Evolutionary conservation across 108 stramenopile genomes (phyloP), one percentile per base, ranked within the genome.

Genomic region (Stephanodiscus minutulus): DNA sequence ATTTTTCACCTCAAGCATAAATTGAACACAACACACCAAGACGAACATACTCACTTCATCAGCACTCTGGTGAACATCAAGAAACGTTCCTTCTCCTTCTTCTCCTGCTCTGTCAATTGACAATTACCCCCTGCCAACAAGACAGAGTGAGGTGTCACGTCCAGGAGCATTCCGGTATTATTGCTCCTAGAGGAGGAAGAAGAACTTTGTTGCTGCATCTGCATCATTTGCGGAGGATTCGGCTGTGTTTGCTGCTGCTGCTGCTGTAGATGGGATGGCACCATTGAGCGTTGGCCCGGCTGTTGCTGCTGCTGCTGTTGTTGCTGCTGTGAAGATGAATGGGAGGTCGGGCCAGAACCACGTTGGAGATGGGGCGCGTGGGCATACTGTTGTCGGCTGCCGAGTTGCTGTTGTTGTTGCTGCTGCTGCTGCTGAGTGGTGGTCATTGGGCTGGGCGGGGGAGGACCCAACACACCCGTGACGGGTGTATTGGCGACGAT

Each of bases 41-140:
- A 35, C 10, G 52, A n/a, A 24, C 64, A 13, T 0, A 79, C 78
- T 72, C 61, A 79, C 79, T 91, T 92, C 80, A 95, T 88, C 48
- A 95, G 67, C 22, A 92, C 91, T 21, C 87, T 74, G 1, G 93
- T 95, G 62, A 95, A 92, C 86, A 95, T 87, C 63, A 92, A 72
- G 61, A 92, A 95, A 31, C 77, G 68, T 68, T 92, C 89, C 82
- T 95, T 95, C 64, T 86, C 82, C 44, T 83, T 78, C 64, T 85
- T 87, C 37, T 81, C 72, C 36, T 39, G 21, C 3, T 73, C 79
- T 17, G 57, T 25, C 63, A 59, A 27, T 9, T 52, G 1, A 22
- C 7, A 7, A 18, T 25, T 43, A 5, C 18, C 28, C 25, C 28
- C 43, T 36, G 43, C 15, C 31, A 55, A 48, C 10, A 35, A 53